phyloP scores from a whole-genome alignment of 1,139 yeast species.

The Yamadazyma diospyri region DNA sequence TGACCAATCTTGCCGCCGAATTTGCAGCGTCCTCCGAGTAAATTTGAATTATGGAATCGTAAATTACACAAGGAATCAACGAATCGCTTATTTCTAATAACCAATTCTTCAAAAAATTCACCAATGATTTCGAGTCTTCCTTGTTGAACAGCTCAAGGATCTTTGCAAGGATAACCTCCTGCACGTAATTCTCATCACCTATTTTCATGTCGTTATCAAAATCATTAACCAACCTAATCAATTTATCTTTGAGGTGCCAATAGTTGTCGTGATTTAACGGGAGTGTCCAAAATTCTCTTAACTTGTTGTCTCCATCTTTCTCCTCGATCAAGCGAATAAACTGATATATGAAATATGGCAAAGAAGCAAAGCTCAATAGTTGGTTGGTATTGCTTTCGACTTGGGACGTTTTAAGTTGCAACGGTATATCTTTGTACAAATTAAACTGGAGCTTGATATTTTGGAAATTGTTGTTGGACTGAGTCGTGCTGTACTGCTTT shows the following conservation, averaged over 20 bases:
- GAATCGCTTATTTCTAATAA: conserved; percentile 43
- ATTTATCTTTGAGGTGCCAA: conserved; percentile 34
- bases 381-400: conserved; percentile 16
- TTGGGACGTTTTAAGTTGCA: conserved; percentile 27
- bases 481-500: conserved; percentile 24
- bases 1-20: conserved; percentile 20
- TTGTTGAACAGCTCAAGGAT: conserved; percentile 17
- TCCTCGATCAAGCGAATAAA: conserved; percentile 21
- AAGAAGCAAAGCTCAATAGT: conserved; percentile 27
- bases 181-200: conserved; percentile 21
- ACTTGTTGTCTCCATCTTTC: conserved; percentile 10
- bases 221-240: conserved; percentile 23
- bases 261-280: conserved; percentile 33
- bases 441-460: conserved; percentile 39
- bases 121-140: conserved; percentile 13
- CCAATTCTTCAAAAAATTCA: conserved; percentile 42
- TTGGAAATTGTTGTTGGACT: conserved; percentile 34
- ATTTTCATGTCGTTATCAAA: conserved; percentile 16
- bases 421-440: conserved; percentile 40
- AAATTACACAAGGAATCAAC: conserved; percentile 41
- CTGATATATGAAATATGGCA: conserved; percentile 32
- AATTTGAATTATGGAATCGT: conserved; percentile 29
- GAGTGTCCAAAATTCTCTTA: conserved; percentile 23
- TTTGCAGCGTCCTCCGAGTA: conserved; percentile 16
- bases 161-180: conserved; percentile 21